Conservation (phyloP, 495 filamentous ascomycete genomes). For the Penicillium cosmopolitanum region DNA sequence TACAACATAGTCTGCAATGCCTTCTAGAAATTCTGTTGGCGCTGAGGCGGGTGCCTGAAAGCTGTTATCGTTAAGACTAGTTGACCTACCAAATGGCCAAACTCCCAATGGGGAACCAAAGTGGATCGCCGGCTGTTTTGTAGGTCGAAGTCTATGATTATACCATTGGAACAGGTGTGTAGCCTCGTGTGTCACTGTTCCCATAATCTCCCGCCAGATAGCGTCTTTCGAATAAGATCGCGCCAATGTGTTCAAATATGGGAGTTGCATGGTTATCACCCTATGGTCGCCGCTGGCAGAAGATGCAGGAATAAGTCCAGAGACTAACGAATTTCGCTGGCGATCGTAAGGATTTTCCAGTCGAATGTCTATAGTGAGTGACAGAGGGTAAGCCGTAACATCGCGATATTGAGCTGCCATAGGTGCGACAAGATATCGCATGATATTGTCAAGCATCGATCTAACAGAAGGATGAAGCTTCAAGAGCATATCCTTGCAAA, state of each 20-base stretch:
- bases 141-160: background rate
- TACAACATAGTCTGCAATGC: slow-evolving; percentile 2
- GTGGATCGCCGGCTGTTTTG: background rate
- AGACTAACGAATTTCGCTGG: background rate
- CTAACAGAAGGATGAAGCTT: background rate
- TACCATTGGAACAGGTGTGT: slow-evolving; percentile 1
- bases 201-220: background rate
- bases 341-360: background rate
- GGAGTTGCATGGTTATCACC: background rate
- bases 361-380: background rate
- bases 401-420: background rate
- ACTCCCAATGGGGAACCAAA: background rate
- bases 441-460: background rate
- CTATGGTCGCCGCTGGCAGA: background rate
- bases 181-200: background rate
- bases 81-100: background rate
- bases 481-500: background rate
- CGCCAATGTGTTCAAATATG: background rate
- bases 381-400: background rate
- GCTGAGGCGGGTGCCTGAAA: background rate
- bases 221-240: background rate
- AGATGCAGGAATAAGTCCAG: background rate
- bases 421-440: background rate
- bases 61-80: background rate
- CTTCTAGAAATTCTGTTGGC: background rate